Evolutionary conservation across 805 yeast genomes (phyloP).

Genomic region (Dipodascus geniculatus): DNA sequence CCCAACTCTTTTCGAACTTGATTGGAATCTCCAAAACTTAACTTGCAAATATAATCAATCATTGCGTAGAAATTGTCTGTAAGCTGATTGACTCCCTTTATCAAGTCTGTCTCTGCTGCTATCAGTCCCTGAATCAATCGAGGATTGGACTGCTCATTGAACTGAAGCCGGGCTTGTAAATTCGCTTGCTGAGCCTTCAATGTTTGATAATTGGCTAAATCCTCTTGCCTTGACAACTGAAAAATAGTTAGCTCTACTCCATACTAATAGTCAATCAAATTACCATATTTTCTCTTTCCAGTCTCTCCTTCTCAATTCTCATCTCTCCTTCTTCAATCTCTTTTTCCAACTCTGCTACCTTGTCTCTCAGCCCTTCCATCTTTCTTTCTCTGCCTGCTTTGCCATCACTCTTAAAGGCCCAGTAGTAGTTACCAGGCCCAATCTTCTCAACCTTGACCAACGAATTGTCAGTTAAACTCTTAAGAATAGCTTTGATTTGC

Average conservation of each 20-base stretch:
- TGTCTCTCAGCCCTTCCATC: not conserved
- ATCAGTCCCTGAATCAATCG: not conserved
- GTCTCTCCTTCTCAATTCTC: not conserved
- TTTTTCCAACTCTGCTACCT: not conserved
- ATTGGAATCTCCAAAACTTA: not conserved
- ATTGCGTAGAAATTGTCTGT: not conserved
- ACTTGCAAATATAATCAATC: not conserved
- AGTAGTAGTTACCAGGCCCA: constrained; percentile 40
- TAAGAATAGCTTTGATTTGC: constrained; percentile 41
- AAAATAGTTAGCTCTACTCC: not conserved
- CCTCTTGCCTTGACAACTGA: not conserved
- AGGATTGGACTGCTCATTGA: not conserved
- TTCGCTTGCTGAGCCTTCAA: not conserved
- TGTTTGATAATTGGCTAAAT: not conserved
- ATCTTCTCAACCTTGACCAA: constrained; percentile 42
- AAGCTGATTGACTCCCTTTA: not conserved
- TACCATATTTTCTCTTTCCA: not conserved
- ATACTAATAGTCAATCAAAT: not conserved
- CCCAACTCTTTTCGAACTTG: not conserved
- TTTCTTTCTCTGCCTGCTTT: not conserved
- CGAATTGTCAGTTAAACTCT: constrained; percentile 37
- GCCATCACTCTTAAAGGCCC: constrained; percentile 29
- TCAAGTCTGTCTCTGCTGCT: not conserved
- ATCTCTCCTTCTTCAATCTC: not conserved
- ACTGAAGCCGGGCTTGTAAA: not conserved